These are phyloP conservation scores for Vigna nakashimae DNA, from an alignment of 306 rosid genomes.

Conservation along the genomic window DNA sequence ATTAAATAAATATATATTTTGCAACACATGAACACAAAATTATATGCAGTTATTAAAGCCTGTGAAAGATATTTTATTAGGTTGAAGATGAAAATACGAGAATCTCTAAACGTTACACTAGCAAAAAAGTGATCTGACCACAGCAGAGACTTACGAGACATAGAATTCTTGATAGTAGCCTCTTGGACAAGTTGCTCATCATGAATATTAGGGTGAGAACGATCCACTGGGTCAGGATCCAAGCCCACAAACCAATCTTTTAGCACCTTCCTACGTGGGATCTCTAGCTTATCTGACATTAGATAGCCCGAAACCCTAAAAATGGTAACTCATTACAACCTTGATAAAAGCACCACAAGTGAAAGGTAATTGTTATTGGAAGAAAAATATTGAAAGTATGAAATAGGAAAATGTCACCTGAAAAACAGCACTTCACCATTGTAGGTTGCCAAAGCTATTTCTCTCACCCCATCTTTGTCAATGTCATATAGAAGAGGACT, in stretches of 20 bases:
- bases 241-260: conserved; percentile 89
- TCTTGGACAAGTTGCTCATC: conserved; percentile 77
- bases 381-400: conserved; percentile 21
- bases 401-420: conserved; percentile 67
- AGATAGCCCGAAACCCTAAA: conserved; percentile 91
- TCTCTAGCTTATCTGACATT: conserved; percentile 89
- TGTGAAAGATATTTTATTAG: conserved; percentile 24
- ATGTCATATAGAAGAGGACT: conserved; percentile 95
- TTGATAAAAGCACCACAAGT: conserved; percentile 20
- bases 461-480: conserved; percentile 98
- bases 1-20: conserved; percentile 28
- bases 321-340: conserved; percentile 34
- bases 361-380: conserved; percentile 1
- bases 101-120: conserved; percentile 19
- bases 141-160: conserved; percentile 60
- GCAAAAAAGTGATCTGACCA: conserved; percentile 20
- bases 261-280: conserved; percentile 85
- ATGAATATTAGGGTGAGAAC: conserved; percentile 87
- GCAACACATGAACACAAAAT: conserved; percentile 31
- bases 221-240: conserved; percentile 80
- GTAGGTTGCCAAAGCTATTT: conserved; percentile 94
- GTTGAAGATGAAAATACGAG: conserved; percentile 20
- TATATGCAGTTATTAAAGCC: conserved; percentile 29
- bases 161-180: conserved; percentile 56
- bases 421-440: conserved; percentile 97